A percentile compares a stretch with the other conserved stretches of the same genome.
These are phyloP conservation scores for Myriosclerotinia scirpicola DNA, from an alignment of 2,329 filamentous ascomycete genomes.

Conservation along the genomic window DNA sequence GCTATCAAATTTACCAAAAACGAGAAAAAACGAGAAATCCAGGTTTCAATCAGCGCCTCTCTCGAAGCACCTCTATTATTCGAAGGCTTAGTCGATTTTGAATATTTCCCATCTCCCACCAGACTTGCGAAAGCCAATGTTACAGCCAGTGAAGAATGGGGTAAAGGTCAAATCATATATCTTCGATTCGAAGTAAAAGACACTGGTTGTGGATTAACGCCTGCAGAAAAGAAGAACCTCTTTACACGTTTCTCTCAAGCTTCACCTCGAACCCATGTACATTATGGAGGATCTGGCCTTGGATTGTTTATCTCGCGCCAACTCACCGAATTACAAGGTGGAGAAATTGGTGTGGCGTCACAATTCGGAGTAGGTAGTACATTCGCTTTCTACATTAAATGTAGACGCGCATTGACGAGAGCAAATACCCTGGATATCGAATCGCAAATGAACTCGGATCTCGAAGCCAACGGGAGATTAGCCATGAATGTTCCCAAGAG, in stretches of 20 bases:
- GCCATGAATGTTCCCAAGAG: conserved; percentile 25
- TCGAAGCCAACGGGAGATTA: conserved; percentile 20
- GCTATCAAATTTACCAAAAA: conserved; percentile 78
- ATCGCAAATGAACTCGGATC: conserved; percentile 13
- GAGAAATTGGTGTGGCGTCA: conserved; percentile 73
- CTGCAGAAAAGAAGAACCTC: conserved; percentile 68
- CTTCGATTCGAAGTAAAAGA: conserved; percentile 73
- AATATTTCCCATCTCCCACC: conserved; percentile 30
- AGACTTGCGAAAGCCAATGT: conserved; percentile 37
- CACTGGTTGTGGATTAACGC: conserved; percentile 70
- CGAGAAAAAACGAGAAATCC: conserved; percentile 57
- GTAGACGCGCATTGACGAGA: conserved; percentile 37
- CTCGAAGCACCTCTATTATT: conserved; percentile 45
- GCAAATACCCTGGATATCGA: conserved; percentile 12
- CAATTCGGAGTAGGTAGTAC: conserved; percentile 68
- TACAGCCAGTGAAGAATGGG: conserved; percentile 35
- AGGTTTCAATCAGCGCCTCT: conserved; percentile 41
- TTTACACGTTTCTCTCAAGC: conserved; percentile 80
- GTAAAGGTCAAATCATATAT: conserved; percentile 54
- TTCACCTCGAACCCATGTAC: conserved; percentile 71
- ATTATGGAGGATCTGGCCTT: conserved; percentile 76
- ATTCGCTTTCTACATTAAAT: conserved; percentile 73
- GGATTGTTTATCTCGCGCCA: conserved; percentile 78
- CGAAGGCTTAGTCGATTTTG: conserved; percentile 20
- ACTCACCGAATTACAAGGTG: conserved; percentile 77